phyloP scores from a whole-genome alignment of 306 rosid genomes.

The Rosa multiflora region DNA sequence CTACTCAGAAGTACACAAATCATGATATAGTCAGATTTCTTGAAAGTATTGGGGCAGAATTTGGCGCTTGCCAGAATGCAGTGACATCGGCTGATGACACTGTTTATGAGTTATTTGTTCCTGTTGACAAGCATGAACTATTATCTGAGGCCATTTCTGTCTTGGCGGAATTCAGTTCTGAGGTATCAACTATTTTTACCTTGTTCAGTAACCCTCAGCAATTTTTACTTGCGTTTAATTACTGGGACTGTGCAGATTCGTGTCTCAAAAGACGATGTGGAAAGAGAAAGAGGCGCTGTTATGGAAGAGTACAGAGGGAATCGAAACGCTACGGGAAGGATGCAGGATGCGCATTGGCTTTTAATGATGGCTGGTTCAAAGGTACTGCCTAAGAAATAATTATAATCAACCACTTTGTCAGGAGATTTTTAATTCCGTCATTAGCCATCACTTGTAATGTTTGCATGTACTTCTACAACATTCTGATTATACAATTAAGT shows the following conservation, averaged over 20 bases:
- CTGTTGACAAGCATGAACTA: constrained; percentile 84
- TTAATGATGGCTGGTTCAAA: constrained; percentile 90
- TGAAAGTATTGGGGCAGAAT: constrained; percentile 92
- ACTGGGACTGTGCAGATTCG: constrained; percentile 57
- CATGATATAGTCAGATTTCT: constrained; percentile 88
- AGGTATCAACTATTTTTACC: constrained; percentile 43
- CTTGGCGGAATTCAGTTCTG: constrained; percentile 91
- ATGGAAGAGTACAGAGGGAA: constrained; percentile 90
- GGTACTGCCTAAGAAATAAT: constrained; percentile 38
- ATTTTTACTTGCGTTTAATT: constrained; percentile 10
- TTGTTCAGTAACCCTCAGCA: not conserved
- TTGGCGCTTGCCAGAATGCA: constrained; percentile 98
- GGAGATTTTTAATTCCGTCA: not conserved
- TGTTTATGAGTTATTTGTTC: constrained; percentile 86
- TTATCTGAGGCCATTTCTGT: constrained; percentile 80
- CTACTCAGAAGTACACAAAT: constrained; percentile 74
- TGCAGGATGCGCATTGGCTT: constrained; percentile 93
- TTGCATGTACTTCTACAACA: not conserved
- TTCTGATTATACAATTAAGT: not conserved
- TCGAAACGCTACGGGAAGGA: constrained; percentile 91
- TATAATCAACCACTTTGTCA: not conserved
- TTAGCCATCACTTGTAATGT: not conserved
- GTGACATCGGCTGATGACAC: constrained; percentile 83
- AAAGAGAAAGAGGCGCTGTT: constrained; percentile 93
- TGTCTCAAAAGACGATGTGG: constrained; percentile 77